Conservation (phyloP, 306 rosid genomes). For the Geum urbanum region DNA sequence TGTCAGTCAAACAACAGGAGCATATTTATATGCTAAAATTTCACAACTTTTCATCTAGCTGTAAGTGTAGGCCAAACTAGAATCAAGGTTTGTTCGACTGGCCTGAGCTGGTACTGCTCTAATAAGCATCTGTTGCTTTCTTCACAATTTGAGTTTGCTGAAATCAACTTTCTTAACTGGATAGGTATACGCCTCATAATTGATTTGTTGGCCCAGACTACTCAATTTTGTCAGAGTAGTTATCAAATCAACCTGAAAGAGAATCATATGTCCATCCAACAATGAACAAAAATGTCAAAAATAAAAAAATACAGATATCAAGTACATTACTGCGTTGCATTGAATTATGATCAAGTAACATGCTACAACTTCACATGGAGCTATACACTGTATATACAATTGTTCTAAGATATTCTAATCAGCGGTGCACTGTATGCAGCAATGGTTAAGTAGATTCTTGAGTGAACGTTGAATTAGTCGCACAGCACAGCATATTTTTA, state of each 20-base stretch:
- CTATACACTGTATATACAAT: neutral
- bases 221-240: conserved; percentile 76
- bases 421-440: neutral
- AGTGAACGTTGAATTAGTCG: neutral
- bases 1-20: no score
- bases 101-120: neutral
- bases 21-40: neutral
- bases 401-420: neutral
- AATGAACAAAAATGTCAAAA: neutral
- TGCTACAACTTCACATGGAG: neutral
- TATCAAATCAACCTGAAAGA: conserved; percentile 82
- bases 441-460: neutral
- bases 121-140: neutral
- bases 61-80: neutral
- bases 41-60: neutral
- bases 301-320: neutral
- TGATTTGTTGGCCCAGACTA: conserved; percentile 76
- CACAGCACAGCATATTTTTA: neutral
- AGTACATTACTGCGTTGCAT: no score
- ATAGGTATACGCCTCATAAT: conserved; percentile 82
- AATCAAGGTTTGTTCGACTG: neutral
- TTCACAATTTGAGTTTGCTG: conserved; percentile 75
- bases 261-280: conserved; percentile 19
- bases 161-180: conserved; percentile 54
- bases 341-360: neutral